These are phyloP conservation scores for Brettanomyces bruxellensis DNA, from an alignment of 805 yeast species.

Conservation along the genomic window DNA sequence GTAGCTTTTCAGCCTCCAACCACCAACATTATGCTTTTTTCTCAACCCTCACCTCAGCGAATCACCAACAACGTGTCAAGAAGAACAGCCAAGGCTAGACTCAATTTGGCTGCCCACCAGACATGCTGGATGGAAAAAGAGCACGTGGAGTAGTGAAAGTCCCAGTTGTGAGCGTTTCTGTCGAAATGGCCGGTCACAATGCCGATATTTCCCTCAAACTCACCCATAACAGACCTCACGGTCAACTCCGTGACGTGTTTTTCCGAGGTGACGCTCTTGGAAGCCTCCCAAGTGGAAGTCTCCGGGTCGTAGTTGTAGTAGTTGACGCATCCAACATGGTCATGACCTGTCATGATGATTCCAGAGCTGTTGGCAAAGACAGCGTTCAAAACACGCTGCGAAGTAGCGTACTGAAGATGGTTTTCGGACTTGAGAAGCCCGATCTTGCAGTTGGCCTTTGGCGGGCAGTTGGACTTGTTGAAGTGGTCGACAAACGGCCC, in stretches of 20 bases:
- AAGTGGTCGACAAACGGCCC: constrained; percentile 69
- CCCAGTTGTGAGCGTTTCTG: constrained; percentile 37
- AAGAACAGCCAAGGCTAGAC: constrained; percentile 32
- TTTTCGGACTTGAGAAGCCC: constrained; percentile 77
- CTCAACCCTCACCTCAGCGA: too few species aligned
- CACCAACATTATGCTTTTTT: too few species aligned
- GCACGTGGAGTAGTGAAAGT: constrained; percentile 64
- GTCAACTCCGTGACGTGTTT: constrained; percentile 64
- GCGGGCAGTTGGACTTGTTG: constrained; percentile 37
- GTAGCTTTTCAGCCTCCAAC: too few species aligned
- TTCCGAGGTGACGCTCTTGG: constrained; percentile 28
- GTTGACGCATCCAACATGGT: constrained; percentile 87
- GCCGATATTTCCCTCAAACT: constrained; percentile 84
- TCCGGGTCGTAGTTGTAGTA: constrained; percentile 41
- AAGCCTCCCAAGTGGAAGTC: constrained; percentile 50
- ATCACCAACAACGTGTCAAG: constrained; percentile 24
- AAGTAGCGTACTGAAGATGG: constrained; percentile 59
- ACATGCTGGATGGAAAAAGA: constrained; percentile 81
- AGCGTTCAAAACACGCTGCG: constrained; percentile 61
- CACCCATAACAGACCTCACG: constrained; percentile 95
- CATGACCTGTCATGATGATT: constrained; percentile 86
- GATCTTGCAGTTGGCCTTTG: constrained; percentile 53
- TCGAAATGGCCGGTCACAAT: constrained; percentile 67
- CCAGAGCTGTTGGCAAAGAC: constrained; percentile 71
- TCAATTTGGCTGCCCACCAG: constrained; percentile 86